Base-by-base conservation (phyloP, 2,329 filamentous ascomycete species). In the Penicillium thymicola region DNA sequence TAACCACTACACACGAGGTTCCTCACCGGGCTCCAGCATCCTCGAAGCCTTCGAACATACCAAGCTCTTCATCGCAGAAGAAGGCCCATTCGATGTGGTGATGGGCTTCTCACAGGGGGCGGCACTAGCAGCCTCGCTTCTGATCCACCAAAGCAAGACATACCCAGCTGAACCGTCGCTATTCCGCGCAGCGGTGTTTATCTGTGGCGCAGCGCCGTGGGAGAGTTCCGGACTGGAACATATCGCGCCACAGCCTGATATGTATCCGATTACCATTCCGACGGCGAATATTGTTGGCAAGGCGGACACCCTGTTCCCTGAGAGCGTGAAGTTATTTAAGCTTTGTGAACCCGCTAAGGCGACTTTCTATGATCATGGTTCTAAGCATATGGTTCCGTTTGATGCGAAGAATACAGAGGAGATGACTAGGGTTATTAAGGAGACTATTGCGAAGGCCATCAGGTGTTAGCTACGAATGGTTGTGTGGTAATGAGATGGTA, bases 261-360 rank as follows among this genome's bases (percentile, higher is more conserved):
- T 50, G n/a, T 66, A 63, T 38, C 56, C 59, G 11, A 62, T 72
- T 34, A 53, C 38, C n/a, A 75, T 76, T 27, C 73, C 72, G 4
- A 76, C 75, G 16, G 69, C 72, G 13, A 70, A 76, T 67, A 68
- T 77, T 9, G 72, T 74, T 18, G 75, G 75, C 0, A 67, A 62
- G 45, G 64, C 69, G 60, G 75, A 76, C 66, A 54, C 65, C 11
- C 48, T 74, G 34, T 72, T 69, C 49, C 43, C 64, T 3, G 55
- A 67, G 25, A 59, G 70, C 7, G 55, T 74, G 61, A 64, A 65
- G 45, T 54, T 76, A 46, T 68, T 65, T 54, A 55, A 57, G 8
- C 59, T 76, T 41, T 76, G 73, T 63, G 71, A 75, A 18, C 67
- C 67, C 16, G 54, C 57, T 0, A 65, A 65, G 54, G 66, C 66